Percentiles rank a stretch among this genome's conserved stretches.
phyloP scores from a whole-genome alignment of 345 rosid species.

The Geranium rotundifolium region DNA sequence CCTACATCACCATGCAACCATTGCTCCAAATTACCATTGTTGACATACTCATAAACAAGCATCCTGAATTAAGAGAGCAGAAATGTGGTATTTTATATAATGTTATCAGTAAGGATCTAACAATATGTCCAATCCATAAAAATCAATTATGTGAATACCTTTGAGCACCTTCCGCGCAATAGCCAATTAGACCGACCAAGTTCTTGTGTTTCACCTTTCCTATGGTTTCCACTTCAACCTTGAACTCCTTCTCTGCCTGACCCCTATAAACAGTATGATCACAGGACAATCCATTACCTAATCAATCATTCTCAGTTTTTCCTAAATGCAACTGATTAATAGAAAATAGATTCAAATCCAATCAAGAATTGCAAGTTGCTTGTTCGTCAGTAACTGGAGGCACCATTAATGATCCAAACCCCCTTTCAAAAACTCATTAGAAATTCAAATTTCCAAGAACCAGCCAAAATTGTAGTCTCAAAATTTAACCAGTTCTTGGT shows the following conservation, averaged over 20 bases:
- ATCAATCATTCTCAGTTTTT: no score
- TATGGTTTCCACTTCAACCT: constrained; percentile 88
- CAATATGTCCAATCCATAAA: neutral
- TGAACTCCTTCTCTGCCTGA: constrained; percentile 97
- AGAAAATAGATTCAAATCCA: no score
- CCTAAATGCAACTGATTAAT: neutral
- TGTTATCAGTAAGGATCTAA: no score
- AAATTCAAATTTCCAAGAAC: no score
- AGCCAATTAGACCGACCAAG: constrained; percentile 85
- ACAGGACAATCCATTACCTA: neutral
- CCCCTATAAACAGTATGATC: constrained; percentile 36
- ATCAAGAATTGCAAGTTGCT: no score
- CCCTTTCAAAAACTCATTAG: no score
- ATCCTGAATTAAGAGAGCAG: constrained; percentile 34
- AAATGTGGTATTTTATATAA: neutral
- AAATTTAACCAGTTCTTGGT: no score
- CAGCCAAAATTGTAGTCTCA: no score
- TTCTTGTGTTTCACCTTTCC: constrained; percentile 96
- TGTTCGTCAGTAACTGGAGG: no score
- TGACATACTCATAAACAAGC: constrained; percentile 86
- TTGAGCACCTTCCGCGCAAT: constrained; percentile 71
- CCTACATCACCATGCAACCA: constrained; percentile 96
- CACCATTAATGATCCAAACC: no score
- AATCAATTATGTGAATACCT: constrained; percentile 31
- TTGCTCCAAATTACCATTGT: constrained; percentile 94